Base-by-base conservation (phyloP, 2,329 filamentous ascomycete genomes). In the Scedosporium dehoogii region DNA sequence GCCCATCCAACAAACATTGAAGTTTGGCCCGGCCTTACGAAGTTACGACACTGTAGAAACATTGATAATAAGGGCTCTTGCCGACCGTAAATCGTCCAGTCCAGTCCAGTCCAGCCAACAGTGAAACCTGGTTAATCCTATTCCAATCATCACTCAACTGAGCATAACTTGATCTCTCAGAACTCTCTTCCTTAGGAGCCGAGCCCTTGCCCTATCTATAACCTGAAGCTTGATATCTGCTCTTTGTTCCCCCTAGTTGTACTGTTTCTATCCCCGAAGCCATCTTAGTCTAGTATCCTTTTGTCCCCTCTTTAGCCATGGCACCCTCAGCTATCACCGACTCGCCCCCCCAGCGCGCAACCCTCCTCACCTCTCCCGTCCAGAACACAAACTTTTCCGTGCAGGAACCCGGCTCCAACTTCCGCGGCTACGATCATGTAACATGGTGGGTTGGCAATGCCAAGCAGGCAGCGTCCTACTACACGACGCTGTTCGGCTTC, bases 361-460 rank as follows among this genome's bases (percentile, higher is more conserved):
- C 72, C 58, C 74, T 77, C 67, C 70, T 76, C 55, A 70, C 75
- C 55, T 70, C 74, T 62, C 68, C 72, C 48, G 69, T 72, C 53
- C 71, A 73, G 63, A 82, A 82, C 69, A 79, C 79, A 18, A 83
- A 83, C 69, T 82, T 79, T 69, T 79, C 81, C 64, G 77, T 84
- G 57, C 79, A 82, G 69, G 76, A 80, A 68, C 68, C 77, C 69
- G 65, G 75, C 74, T 27, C 56, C 69, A 82, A 81, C 72, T 92
- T 96, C 78, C 84, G 85, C 65, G 92, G 91, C 71, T 97, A 96
- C 74, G 91, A 96, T 76, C 90, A 96, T 75, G 85, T 96, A 63
- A 92, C 91, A 68, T 97, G 92, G 92, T 96, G 91, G 79, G 93
- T 97, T 33, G 92, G 92, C 72, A 97, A 97, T 73, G 92, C 93